Base-by-base conservation (phyloP, 2,329 filamentous ascomycete species). In the Arthrobotrys megalospora region DNA sequence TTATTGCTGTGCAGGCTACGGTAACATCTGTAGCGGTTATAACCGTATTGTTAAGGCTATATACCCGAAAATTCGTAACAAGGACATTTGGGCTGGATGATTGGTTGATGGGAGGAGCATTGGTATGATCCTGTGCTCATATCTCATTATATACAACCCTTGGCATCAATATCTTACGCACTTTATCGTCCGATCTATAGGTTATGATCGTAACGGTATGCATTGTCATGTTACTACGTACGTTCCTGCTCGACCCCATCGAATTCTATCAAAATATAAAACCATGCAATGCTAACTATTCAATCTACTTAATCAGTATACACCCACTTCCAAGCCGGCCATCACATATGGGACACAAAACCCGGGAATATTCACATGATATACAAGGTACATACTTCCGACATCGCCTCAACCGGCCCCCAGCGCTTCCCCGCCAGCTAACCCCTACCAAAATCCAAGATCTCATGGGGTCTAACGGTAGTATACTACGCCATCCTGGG, bases 41-140 rank as follows among this genome's bases (percentile, higher is more conserved):
- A 14, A 28, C 79, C 16, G 69, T 80, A 21, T 48, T 60, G 34
- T 52, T 81, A 52, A 62, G 81, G 16, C 16, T 81, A 32, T 81
- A 81, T 62, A 80, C 80, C 10, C 69, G 79, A 7, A 64, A 75
- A 24, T 80, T 52, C 62, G 70, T 81, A 12, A 79, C 72, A 24
- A 75, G 65, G 36, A 58, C 66, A 5, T 75, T 82, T 77, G 81
- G 80, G 11, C 38, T 81, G 38, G 81, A 82, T 41, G 81, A 81
- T 58, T 82, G 81, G 80, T 64, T 82, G n/a, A 81, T 81, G 58
- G 58, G 79, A 6, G 62, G 64, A n/a, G 79, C 62, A 19, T 58
- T 79, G 45, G 80, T 82, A 79, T 32, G 81, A 21, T 16, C 5
- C 43, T 45, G 43, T 19, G 10, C 5, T 3, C 14, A 50, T 34